phyloP scores from a whole-genome alignment of 768 basidiomycete species.

The Hydnomerulius pinastri region DNA sequence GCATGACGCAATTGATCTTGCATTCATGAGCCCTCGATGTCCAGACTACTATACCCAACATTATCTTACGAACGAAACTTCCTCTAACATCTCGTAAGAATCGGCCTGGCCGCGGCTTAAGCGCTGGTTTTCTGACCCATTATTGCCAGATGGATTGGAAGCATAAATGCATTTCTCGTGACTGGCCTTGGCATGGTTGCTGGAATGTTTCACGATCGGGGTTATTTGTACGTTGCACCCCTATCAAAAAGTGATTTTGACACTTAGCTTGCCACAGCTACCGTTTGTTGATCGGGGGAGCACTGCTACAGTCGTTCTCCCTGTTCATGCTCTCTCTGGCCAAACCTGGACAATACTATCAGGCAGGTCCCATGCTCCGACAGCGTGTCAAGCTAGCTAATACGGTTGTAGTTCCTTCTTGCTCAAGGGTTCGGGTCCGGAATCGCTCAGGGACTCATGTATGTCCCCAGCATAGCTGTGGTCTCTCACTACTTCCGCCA shows the following conservation, averaged over 20 bases:
- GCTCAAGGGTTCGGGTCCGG: slow-evolving; percentile 50
- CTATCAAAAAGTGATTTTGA: neutral
- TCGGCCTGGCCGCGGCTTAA: neutral
- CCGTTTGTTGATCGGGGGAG: slow-evolving; percentile 45
- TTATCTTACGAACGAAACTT: slow-evolving; percentile 34
- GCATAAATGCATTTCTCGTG: slow-evolving; percentile 44
- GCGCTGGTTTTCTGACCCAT: neutral
- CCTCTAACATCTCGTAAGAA: slow-evolving; percentile 40
- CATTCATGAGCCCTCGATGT: neutral
- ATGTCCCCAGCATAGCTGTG: slow-evolving; percentile 45
- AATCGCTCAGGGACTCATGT: slow-evolving; percentile 46
- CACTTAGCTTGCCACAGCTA: slow-evolving; percentile 32
- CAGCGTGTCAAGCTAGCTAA: neutral
- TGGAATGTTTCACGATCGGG: slow-evolving; percentile 52
- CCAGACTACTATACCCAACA: slow-evolving; percentile 41
- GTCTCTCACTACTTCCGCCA: slow-evolving; percentile 46
- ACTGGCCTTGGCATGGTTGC: slow-evolving; percentile 40
- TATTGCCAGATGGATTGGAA: slow-evolving; percentile 44
- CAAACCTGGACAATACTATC: slow-evolving; percentile 43
- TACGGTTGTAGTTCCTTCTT: slow-evolving; percentile 43
- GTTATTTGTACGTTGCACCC: slow-evolving; percentile 42
- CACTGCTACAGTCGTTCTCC: slow-evolving; percentile 42
- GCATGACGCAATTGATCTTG: neutral
- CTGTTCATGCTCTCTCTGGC: slow-evolving; percentile 49
- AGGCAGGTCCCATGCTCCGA: slow-evolving; percentile 30